phyloP scores from a whole-genome alignment of 2,329 filamentous ascomycete genomes.

The Sporothrix schenckii region DNA sequence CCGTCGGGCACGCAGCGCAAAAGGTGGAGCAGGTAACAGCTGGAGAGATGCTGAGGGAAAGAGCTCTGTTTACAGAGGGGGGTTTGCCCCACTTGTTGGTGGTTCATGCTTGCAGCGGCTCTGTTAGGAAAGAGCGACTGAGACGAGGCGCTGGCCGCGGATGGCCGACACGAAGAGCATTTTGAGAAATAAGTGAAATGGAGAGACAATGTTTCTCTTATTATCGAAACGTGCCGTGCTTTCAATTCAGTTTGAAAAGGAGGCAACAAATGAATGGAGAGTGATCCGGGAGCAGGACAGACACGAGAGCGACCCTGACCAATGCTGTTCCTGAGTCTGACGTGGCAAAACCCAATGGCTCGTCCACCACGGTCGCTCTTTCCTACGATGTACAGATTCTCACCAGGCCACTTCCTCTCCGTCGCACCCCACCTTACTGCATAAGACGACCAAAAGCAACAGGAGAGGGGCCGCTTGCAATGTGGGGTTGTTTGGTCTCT shows the following conservation, averaged over 20 bases:
- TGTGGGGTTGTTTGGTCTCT: constrained; percentile 27
- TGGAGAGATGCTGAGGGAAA: neutral
- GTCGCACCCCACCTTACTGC: constrained; percentile 9
- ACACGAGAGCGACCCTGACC: neutral
- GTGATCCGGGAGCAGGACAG: neutral
- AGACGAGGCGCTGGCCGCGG: neutral
- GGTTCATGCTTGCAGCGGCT: constrained; percentile 17
- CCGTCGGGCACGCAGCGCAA: constrained; percentile 8
- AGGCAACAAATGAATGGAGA: constrained; percentile 15
- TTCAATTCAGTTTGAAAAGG: neutral
- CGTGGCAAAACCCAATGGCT: constrained; percentile 19
- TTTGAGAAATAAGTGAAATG: neutral
- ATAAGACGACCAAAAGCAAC: constrained; percentile 9
- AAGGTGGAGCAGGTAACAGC: constrained; percentile 13
- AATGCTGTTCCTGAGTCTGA: neutral
- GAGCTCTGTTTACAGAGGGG: neutral
- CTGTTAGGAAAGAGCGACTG: constrained; percentile 1
- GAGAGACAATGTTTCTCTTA: neutral
- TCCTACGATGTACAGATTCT: neutral
- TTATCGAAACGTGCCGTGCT: neutral
- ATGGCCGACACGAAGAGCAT: neutral
- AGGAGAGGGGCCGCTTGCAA: constrained; percentile 24
- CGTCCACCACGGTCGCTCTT: neutral
- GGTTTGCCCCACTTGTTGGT: neutral
- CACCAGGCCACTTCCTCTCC: neutral